phyloP scores from a whole-genome alignment of 176 grass and related monocot genomes.

The Aegilops tauschii region DNA sequence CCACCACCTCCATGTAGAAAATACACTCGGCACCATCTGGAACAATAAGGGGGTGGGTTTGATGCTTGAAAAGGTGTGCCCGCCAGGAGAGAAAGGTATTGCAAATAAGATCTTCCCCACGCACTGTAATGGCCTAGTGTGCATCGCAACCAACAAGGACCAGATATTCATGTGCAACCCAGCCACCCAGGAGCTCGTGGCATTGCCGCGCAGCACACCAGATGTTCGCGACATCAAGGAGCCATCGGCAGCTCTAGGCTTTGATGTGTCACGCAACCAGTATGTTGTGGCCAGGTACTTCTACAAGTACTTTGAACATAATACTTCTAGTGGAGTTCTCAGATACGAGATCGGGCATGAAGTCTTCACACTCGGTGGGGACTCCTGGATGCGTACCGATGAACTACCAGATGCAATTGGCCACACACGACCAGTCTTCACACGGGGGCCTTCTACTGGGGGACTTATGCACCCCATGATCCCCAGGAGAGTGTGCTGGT shows the following conservation, averaged over 20 bases:
- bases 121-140: slow-evolving; percentile 15
- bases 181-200: not conserved
- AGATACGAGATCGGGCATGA: slow-evolving; percentile 6
- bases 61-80: not conserved
- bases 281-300: slow-evolving; percentile 1
- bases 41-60: not conserved
- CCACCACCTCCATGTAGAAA: not conserved
- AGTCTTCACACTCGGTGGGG: not conserved
- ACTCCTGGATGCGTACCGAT: not conserved
- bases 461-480: not conserved
- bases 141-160: not conserved
- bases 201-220: not conserved
- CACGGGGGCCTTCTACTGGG: not conserved
- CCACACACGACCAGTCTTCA: not conserved
- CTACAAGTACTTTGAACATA: not conserved
- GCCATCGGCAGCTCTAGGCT: not conserved
- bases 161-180: slow-evolving; percentile 19
- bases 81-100: not conserved
- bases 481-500: not conserved
- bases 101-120: not conserved
- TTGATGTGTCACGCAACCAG: not conserved
- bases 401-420: not conserved
- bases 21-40: not conserved
- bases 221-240: not conserved
- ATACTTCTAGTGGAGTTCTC: not conserved